Conservation (phyloP, 805 yeast genomes). For the Metschnikowia reukaufii region DNA sequence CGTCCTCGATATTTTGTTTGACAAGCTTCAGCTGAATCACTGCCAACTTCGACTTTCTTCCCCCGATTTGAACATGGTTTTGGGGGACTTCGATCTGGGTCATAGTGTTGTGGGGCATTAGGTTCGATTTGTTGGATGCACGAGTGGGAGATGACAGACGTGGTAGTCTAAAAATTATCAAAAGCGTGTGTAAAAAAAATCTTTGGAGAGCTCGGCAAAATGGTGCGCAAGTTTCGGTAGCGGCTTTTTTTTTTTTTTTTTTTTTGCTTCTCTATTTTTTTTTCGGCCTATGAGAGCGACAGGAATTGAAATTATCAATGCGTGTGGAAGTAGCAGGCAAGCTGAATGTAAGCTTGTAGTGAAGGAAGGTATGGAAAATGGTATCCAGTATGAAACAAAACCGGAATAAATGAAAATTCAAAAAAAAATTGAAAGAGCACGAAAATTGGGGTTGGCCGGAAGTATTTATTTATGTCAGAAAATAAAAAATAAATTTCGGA, state of each 20-base stretch:
- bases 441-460: not conserved
- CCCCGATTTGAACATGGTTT: conserved; percentile 63
- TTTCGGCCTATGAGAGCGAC: conserved; percentile 17
- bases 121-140: conserved; percentile 2
- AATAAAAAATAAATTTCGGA: not conserved
- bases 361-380: not conserved
- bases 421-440: not conserved
- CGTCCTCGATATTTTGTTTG: conserved; percentile 53
- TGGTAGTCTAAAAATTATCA: conserved; percentile 1
- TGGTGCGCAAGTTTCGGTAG: conserved; percentile 9
- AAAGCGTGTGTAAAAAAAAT: not conserved
- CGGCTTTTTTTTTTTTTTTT: not conserved
- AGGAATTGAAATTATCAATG: conserved; percentile 9
- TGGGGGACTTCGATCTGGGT: conserved; percentile 25
- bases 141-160: conserved; percentile 7
- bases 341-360: not conserved
- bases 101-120: conserved; percentile 24
- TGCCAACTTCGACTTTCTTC: conserved; percentile 85
- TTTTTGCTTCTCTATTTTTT: conserved; percentile 1
- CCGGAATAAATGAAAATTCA: not conserved
- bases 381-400: not conserved
- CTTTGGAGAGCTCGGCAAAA: not conserved
- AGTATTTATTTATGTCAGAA: not conserved
- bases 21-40: conserved; percentile 82
- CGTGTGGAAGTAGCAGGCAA: not conserved